Percentiles rank a stretch among this genome's conserved stretches.
phyloP scores from a whole-genome alignment of 192 early-diverging fungal genomes.

The Backusella mclennaniae region DNA sequence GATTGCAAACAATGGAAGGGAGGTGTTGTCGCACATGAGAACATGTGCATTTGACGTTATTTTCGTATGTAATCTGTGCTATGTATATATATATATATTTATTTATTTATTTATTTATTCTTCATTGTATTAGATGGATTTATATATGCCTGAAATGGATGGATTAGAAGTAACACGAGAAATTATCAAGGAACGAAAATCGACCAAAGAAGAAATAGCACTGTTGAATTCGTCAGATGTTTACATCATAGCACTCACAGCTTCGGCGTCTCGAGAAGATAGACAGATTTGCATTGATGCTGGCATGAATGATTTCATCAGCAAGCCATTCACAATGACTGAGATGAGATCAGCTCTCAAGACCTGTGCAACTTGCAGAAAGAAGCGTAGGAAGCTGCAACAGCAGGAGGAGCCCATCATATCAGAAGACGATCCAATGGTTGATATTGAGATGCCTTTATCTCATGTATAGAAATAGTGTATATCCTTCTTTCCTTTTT shows the following conservation, averaged over 20 bases:
- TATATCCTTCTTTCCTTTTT: background rate
- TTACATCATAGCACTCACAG: slow-evolving; percentile 54
- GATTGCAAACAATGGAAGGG: slow-evolving; percentile 47
- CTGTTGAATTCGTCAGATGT: slow-evolving; percentile 35
- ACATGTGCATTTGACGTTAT: slow-evolving; percentile 42
- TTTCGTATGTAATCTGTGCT: slow-evolving; percentile 29
- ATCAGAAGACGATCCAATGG: slow-evolving; percentile 22
- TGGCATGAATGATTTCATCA: slow-evolving; percentile 55
- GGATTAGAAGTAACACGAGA: slow-evolving; percentile 34
- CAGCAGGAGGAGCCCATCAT: background rate
- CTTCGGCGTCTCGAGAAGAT: slow-evolving; percentile 47
- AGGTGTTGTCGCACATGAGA: slow-evolving; percentile 43
- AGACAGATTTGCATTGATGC: slow-evolving; percentile 52
- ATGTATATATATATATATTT: background rate
- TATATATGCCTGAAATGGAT: slow-evolving; percentile 44
- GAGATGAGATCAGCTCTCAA: slow-evolving; percentile 45
- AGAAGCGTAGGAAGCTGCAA: slow-evolving; percentile 2
- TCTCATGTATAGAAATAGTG: background rate
- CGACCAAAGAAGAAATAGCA: background rate
- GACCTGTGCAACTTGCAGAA: slow-evolving; percentile 19
- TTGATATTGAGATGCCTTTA: slow-evolving; percentile 14
- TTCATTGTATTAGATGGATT: slow-evolving; percentile 29
- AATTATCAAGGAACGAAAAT: slow-evolving; percentile 22
- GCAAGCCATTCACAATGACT: slow-evolving; percentile 47
- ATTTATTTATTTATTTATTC: background rate